These are phyloP conservation scores for Candida anutae DNA, from an alignment of 1,139 yeast species.

Conservation along the genomic window DNA sequence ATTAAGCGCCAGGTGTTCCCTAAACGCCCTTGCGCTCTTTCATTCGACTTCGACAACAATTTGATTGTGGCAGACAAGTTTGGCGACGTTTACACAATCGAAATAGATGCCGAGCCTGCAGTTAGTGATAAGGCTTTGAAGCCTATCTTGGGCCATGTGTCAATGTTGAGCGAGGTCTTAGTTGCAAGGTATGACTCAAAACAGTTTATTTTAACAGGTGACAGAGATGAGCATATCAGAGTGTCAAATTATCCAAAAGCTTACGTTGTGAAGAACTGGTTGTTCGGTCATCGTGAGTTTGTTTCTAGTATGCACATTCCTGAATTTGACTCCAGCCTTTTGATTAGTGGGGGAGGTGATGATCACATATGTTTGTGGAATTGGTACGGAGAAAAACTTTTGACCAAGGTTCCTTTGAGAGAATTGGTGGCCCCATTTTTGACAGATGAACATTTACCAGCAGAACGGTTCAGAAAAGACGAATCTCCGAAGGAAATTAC, in stretches of 20 bases:
- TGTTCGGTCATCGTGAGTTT: constrained; percentile 84
- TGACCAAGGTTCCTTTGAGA: constrained; percentile 44
- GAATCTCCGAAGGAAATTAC: constrained; percentile 45
- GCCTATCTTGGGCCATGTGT: constrained; percentile 91
- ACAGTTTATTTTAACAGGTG: constrained; percentile 67
- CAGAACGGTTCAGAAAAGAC: constrained; percentile 57
- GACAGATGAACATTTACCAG: constrained; percentile 55
- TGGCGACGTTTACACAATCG: constrained; percentile 80
- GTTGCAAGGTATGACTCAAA: constrained; percentile 38
- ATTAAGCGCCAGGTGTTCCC: constrained; percentile 72
- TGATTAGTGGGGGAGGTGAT: constrained; percentile 91
- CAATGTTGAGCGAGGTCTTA: constrained; percentile 77
- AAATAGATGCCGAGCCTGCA: constrained; percentile 23
- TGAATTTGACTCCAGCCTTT: constrained; percentile 31
- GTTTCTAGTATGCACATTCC: constrained; percentile 58
- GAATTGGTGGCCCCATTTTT: constrained; percentile 42
- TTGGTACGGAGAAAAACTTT: constrained; percentile 47
- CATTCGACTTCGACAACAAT: constrained; percentile 46
- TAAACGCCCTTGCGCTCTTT: constrained; percentile 80
- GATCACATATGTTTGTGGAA: constrained; percentile 70
- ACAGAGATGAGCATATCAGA: constrained; percentile 93
- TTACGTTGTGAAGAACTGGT: constrained; percentile 69
- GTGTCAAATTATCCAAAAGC: constrained; percentile 78
- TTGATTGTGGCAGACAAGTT: constrained; percentile 89
- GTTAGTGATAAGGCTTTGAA: constrained; percentile 34